A percentile compares a stretch with the other conserved stretches of the same genome.
Conservation (phyloP, 805 yeast genomes). For the Candida ulmi region DNA sequence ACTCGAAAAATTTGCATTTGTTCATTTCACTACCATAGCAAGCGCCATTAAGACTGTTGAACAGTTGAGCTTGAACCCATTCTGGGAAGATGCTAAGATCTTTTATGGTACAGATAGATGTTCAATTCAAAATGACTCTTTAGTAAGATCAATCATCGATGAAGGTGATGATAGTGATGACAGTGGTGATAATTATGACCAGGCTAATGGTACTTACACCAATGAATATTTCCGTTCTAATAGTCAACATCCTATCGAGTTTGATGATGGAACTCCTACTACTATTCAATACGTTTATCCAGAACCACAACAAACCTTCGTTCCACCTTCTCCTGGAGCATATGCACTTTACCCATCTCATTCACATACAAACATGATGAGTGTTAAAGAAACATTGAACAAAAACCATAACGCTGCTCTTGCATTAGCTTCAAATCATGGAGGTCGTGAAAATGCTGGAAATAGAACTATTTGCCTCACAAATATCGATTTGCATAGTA, state of each 20-base stretch:
- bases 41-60: slow-evolving; percentile 85
- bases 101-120: slow-evolving; percentile 92
- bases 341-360: neutral
- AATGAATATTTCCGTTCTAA: neutral
- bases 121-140: slow-evolving; percentile 34
- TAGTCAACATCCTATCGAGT: neutral
- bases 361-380: slow-evolving; percentile 2
- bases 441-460: slow-evolving; percentile 75
- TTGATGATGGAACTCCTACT: neutral
- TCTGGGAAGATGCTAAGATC: slow-evolving; percentile 69
- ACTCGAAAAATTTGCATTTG: slow-evolving; percentile 64
- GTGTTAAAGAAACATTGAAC: slow-evolving; percentile 45
- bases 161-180: slow-evolving; percentile 8
- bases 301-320: neutral
- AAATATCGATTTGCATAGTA: slow-evolving; percentile 56
- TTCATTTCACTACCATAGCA: slow-evolving; percentile 79
- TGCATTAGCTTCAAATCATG: slow-evolving; percentile 83
- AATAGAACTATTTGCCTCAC: slow-evolving; percentile 71
- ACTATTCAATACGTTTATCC: slow-evolving; percentile 1
- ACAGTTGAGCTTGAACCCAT: slow-evolving; percentile 58
- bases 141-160: slow-evolving; percentile 13
- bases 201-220: slow-evolving; percentile 27
- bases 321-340: neutral
- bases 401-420: slow-evolving; percentile 93
- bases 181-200: no score